phyloP scores from a whole-genome alignment of 1,284 basidiomycete species.

The Fomitopsis schrenkii region DNA sequence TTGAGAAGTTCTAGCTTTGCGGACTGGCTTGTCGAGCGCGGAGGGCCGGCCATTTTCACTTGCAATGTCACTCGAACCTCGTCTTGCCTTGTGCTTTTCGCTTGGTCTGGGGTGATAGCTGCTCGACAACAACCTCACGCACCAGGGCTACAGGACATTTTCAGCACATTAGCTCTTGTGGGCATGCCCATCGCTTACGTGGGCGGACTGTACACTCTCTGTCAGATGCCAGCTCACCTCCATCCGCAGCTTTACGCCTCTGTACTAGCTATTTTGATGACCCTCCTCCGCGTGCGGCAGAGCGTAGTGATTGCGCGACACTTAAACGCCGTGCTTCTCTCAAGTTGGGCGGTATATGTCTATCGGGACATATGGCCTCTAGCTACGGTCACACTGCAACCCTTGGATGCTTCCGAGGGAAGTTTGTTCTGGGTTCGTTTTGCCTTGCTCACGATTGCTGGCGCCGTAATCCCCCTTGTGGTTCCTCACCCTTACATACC shows the following conservation, averaged over 20 bases:
- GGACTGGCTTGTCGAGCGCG: conserved; percentile 10
- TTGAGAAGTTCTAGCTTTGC: no score
- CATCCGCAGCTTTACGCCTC: neutral
- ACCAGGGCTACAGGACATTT: no score
- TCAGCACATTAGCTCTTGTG: no score
- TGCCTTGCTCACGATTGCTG: conserved; percentile 35
- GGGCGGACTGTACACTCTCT: neutral
- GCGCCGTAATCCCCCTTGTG: conserved; percentile 36
- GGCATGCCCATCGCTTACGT: neutral
- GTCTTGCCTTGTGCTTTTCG: neutral
- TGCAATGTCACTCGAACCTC: conserved; percentile 35
- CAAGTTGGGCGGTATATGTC: conserved; percentile 28
- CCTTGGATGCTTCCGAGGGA: conserved; percentile 33
- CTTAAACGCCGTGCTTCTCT: conserved; percentile 8
- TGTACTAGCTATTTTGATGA: neutral
- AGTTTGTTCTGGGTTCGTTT: conserved; percentile 24
- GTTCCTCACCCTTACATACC: conserved; percentile 39
- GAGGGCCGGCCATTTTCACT: conserved; percentile 27
- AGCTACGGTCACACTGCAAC: conserved; percentile 38
- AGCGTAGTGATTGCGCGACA: conserved; percentile 5
- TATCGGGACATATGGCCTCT: conserved; percentile 65
- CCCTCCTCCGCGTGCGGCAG: neutral
- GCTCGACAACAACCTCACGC: neutral
- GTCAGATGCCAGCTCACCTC: neutral
- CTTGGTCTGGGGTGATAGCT: neutral